These are phyloP conservation scores for Ceratocystis diversiconidia DNA, from an alignment of 2,329 filamentous ascomycete species.

Conservation along the genomic window DNA sequence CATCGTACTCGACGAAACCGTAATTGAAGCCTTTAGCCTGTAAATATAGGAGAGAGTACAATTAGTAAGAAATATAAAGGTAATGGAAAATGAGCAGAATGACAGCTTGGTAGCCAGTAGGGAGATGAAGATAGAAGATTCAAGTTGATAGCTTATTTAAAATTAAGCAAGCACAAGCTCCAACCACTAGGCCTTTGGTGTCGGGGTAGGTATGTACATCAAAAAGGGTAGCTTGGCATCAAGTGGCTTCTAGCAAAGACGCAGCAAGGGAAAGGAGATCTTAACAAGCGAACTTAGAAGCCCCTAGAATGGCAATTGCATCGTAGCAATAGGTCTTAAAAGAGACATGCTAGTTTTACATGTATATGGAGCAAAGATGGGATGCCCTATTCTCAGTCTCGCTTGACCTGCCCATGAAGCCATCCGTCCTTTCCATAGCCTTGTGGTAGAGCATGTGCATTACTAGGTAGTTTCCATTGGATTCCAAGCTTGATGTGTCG, in stretches of 20 bases:
- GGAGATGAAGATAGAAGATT: not conserved
- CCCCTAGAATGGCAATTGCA: not conserved
- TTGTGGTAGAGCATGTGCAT: not conserved
- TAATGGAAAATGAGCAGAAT: constrained; percentile 1
- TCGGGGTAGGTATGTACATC: not conserved
- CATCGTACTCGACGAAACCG: constrained; percentile 97
- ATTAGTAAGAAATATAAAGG: constrained; percentile 17
- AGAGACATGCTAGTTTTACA: not conserved
- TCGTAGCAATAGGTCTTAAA: not conserved
- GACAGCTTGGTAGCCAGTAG: not conserved
- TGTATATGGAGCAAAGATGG: not conserved
- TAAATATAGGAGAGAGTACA: constrained; percentile 24
- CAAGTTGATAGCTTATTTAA: not conserved
- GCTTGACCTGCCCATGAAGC: not conserved
- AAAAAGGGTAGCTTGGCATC: not conserved
- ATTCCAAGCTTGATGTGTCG: not conserved
- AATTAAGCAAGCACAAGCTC: not conserved
- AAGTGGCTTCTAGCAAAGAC: not conserved
- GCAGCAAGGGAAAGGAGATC: not conserved
- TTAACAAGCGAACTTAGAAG: not conserved
- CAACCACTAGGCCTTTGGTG: not conserved
- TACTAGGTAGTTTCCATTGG: not conserved
- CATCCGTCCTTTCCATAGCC: not conserved
- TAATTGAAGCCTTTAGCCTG: constrained; percentile 97
- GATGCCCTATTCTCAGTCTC: not conserved